Conservation (phyloP, 163 green algal genomes). For the Volvox carteri region DNA sequence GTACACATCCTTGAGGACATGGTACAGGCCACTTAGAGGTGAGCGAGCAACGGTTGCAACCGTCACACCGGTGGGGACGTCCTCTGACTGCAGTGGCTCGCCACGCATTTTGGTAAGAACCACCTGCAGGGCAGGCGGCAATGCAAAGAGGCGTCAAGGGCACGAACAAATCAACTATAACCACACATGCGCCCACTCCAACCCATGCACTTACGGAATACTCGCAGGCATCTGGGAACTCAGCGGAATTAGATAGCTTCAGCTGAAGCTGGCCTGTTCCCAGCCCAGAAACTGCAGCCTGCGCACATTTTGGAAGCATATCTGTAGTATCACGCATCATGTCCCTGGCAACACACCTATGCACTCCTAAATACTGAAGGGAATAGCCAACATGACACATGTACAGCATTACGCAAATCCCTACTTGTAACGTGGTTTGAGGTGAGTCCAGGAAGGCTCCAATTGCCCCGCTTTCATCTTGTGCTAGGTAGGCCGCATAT, state of each 20-base stretch:
- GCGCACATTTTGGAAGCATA: conserved; percentile 3
- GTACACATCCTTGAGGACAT: conserved; percentile 75
- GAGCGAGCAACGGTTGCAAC: conserved; percentile 71
- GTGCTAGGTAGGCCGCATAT: conserved; percentile 67
- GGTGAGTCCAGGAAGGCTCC: conserved; percentile 74
- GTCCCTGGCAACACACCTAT: no score
- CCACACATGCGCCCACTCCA: neutral
- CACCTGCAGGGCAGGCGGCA: conserved; percentile 58
- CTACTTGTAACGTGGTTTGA: conserved; percentile 61
- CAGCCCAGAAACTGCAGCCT: conserved; percentile 72
- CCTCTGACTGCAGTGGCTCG: conserved; percentile 56
- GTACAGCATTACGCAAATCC: no score
- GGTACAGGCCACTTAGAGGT: conserved; percentile 74
- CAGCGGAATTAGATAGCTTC: conserved; percentile 66
- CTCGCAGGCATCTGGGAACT: conserved; percentile 68
- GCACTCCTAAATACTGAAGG: no score
- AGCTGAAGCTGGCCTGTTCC: conserved; percentile 70
- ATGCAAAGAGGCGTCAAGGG: neutral
- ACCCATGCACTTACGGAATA: conserved; percentile 67
- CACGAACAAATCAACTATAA: no score
- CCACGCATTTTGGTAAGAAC: conserved; percentile 70
- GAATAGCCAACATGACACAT: no score
- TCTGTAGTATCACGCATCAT: no score
- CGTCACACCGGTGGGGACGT: conserved; percentile 70
- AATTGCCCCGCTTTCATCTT: conserved; percentile 71